These are phyloP conservation scores for Borovskyia barvae DNA, from an alignment of 208 protist genomes.

Conservation along the genomic window DNA sequence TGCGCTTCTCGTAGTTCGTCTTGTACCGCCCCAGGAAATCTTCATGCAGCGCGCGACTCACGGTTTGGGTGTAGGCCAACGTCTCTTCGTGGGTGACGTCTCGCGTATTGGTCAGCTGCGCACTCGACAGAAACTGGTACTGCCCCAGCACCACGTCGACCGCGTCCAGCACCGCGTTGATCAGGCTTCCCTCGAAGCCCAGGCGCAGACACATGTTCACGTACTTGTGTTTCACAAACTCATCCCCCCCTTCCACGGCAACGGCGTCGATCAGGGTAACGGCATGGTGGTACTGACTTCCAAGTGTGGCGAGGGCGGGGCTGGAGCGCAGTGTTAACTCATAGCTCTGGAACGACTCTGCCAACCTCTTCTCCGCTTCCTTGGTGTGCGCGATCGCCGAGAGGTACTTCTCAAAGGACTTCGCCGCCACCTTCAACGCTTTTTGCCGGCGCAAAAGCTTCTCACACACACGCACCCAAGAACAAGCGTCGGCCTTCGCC, in stretches of 20 bases:
- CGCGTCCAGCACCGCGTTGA: slow-evolving; percentile 66
- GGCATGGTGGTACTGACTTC: slow-evolving; percentile 24
- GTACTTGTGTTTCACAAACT: slow-evolving; percentile 44
- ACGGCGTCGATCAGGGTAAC: slow-evolving; percentile 24
- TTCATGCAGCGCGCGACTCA: slow-evolving; percentile 46
- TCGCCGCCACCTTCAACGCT: slow-evolving; percentile 38
- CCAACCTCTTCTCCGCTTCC: slow-evolving; percentile 28
- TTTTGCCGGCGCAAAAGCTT: slow-evolving; percentile 39
- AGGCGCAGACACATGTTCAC: slow-evolving; percentile 59
- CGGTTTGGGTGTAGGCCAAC: slow-evolving; percentile 32
- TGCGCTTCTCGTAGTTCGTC: slow-evolving; percentile 43
- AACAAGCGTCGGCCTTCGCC: slow-evolving; percentile 26
- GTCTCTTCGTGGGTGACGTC: slow-evolving; percentile 34
- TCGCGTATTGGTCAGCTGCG: slow-evolving; percentile 28
- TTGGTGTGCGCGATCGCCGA: slow-evolving; percentile 25
- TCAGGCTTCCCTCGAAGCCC: slow-evolving; percentile 55
- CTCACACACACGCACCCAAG: slow-evolving; percentile 41
- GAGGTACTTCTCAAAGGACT: slow-evolving; percentile 48
- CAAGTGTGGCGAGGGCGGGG: slow-evolving; percentile 16
- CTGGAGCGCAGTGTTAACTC: slow-evolving; percentile 26
- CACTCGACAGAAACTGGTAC: slow-evolving; percentile 31
- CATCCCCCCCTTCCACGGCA: slow-evolving; percentile 24
- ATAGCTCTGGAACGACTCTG: slow-evolving; percentile 42
- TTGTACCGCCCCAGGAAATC: slow-evolving; percentile 59
- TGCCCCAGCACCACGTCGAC: slow-evolving; percentile 64